Base-by-base conservation (phyloP, 2,329 filamentous ascomycete species). In the Epicoccum nigrum region DNA sequence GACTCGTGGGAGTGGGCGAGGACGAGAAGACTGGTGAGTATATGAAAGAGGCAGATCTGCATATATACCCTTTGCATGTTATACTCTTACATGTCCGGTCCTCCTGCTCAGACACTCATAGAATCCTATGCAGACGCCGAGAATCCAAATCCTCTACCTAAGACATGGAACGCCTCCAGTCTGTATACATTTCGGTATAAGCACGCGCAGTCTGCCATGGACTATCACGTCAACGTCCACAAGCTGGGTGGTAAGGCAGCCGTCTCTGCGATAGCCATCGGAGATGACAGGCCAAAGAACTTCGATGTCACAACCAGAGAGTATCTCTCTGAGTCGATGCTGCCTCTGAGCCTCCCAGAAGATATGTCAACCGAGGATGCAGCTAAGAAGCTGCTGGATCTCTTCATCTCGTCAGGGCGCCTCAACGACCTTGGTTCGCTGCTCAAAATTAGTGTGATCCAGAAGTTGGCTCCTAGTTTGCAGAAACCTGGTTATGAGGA, bases 201-300 rank as follows among this genome's bases (percentile, higher is more conserved):
- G 3, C 92, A 97, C 73, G 80, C 84, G 19, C 90, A 96, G 70
- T 96, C 91, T 0, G 86, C 91, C 13, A 90, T 92, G 83, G 84
- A 87, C 52, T 96, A 89, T 68, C 80, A 96, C 21, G 72, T 97
- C 60, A 93, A 92, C 69, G 76, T 96, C 56, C 91, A 88, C 71
- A 84, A 91, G 45, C 82, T 97, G 63, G 92, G 92, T 34, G 82
- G 82, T 63, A 96, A 93, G 68, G 87, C 89, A n/a, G 86, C 96
- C 55, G 80, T 97, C 31, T 85, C 91, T 63, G 92, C 87, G 3
- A 79, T 96, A 32, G 91, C 85, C 1, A 73, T 92, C 13, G 89
- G 88, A 20, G 88, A 92, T 67, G 92, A 97, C 66, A 87, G 85
- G 60, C 94, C 92, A 44, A 82, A 86, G 50, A 86, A 87, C 33